Percentiles rank a stretch among this genome's conserved stretches.
Evolutionary conservation across 2,329 filamentous ascomycete genomes (phyloP).

Genomic region (Fonsecaea multimorphosa): DNA sequence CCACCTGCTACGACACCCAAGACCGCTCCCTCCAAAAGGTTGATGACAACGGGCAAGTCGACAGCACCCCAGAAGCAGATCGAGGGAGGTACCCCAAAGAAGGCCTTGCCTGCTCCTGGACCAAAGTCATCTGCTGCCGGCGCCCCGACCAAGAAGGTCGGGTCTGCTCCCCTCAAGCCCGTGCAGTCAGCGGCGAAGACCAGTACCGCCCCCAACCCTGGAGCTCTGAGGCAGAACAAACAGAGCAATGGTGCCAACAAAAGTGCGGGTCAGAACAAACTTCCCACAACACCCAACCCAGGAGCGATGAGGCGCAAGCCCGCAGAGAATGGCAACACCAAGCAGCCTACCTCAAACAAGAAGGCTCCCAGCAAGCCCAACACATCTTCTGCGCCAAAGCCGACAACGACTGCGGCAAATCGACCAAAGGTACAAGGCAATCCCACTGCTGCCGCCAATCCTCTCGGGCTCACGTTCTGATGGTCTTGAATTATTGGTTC

Average conservation of each 20-base stretch:
- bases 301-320: slow-evolving; percentile 34
- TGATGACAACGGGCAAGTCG: slow-evolving; percentile 36
- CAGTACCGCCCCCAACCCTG: slow-evolving; percentile 26
- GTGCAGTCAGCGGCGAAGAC: slow-evolving; percentile 15
- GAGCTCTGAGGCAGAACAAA: slow-evolving; percentile 22
- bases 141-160: slow-evolving; percentile 23
- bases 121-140: slow-evolving; percentile 7
- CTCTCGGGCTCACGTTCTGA: slow-evolving; percentile 31
- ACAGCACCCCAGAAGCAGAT: slow-evolving; percentile 35
- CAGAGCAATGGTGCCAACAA: slow-evolving; percentile 8
- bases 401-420: slow-evolving; percentile 17
- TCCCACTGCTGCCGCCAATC: slow-evolving; percentile 31
- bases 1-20: slow-evolving; percentile 30
- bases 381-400: slow-evolving; percentile 9
- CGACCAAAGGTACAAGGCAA: slow-evolving; percentile 22
- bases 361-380: slow-evolving; percentile 4
- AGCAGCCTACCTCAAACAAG: slow-evolving; percentile 24
- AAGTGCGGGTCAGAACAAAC: background rate
- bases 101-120: slow-evolving; percentile 32
- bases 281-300: slow-evolving; percentile 28
- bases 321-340: slow-evolving; percentile 17
- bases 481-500: background rate
- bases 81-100: slow-evolving; percentile 28
- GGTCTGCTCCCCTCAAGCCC: slow-evolving; percentile 21
- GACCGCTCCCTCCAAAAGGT: slow-evolving; percentile 38